phyloP scores from a whole-genome alignment of 257 asterid species.

The Solanum corneliomulleri region DNA sequence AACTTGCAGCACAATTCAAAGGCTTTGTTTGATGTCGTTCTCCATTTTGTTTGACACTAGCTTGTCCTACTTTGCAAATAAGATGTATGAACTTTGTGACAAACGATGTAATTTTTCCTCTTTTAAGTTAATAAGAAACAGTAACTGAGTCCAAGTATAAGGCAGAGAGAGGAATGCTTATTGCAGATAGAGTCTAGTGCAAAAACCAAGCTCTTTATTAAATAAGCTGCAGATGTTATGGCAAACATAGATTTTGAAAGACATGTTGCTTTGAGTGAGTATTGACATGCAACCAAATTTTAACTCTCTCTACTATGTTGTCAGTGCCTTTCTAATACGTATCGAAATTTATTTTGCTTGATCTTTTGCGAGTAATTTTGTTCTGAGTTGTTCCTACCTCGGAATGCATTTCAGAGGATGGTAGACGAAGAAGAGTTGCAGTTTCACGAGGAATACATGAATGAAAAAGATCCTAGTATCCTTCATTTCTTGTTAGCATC shows the following conservation, averaged over 20 bases:
- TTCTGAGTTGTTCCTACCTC: background rate
- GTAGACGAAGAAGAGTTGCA: slow-evolving; percentile 93
- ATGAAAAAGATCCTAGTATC: slow-evolving; percentile 95
- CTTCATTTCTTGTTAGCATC: slow-evolving; percentile 93
- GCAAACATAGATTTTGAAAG: background rate
- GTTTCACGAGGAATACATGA: slow-evolving; percentile 96
- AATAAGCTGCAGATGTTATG: background rate
- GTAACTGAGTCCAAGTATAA: background rate
- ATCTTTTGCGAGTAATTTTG: background rate
- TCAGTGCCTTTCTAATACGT: background rate
- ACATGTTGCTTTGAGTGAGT: background rate
- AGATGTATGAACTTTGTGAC: background rate
- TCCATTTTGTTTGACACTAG: background rate
- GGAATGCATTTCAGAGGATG: slow-evolving; percentile 57
- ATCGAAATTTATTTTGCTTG: background rate
- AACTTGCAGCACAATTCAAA: background rate
- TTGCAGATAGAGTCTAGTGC: background rate
- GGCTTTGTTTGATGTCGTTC: background rate
- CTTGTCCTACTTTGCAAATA: background rate
- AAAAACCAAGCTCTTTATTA: background rate
- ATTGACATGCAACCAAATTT: background rate
- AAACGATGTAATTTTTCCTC: background rate
- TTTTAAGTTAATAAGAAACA: background rate
- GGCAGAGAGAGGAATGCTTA: background rate
- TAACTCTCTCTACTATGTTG: background rate